Base-by-base conservation (phyloP, 192 early-diverging fungal species). In the Coemansia sp. region DNA sequence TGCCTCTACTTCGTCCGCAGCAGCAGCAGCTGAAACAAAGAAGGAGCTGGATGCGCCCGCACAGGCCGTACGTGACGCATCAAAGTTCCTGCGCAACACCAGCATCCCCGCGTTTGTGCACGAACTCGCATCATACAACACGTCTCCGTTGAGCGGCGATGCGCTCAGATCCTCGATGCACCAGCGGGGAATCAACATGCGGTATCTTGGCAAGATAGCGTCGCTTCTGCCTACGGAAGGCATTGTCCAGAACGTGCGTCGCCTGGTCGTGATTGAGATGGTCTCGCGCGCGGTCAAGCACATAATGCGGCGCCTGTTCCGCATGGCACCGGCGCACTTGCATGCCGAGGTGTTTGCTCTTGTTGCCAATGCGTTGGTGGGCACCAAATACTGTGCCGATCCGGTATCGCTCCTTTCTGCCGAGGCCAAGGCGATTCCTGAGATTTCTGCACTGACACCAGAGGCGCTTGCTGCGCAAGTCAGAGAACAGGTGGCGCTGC, bases 161-260 rank as follows among this genome's bases (percentile, higher is more conserved):
- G 83, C 88, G 15, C 82, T 99, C n/a, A 89, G 89, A 12, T 85
- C 83, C 63, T 83, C 88, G 6, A 89, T 99, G 86, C 97, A 99
- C 80, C 90, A 88, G 51, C 93, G 93, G 43, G 97, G 97, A 66
- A 91, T 99, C 81, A 97, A 98, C 79, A 97, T 98, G 93, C 89
- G 97, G 35, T 98, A 97, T 69, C 86, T 99, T 23, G 96, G 96
- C 10, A 86, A 79, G 49, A 85, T 96, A 5, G 88, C 88, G 20
- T 60, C 80, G 43, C 64, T 91, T 23, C 81, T 96, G 36, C 85
- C 93, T 8, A 51, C 59, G 20, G 68, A 71, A 5, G 69, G 71
- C 6, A 64, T 59, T 41, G 67, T 57, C 14, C 36, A 30, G 20
- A 76, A 72, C 52, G 68, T 82, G 39, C 58, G 88, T 68, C 84